Evolutionary conservation across 2,329 filamentous ascomycete species (phyloP), one percentile per base, ranked within the genome.

Genomic region (Rachicladosporium sp.): DNA sequence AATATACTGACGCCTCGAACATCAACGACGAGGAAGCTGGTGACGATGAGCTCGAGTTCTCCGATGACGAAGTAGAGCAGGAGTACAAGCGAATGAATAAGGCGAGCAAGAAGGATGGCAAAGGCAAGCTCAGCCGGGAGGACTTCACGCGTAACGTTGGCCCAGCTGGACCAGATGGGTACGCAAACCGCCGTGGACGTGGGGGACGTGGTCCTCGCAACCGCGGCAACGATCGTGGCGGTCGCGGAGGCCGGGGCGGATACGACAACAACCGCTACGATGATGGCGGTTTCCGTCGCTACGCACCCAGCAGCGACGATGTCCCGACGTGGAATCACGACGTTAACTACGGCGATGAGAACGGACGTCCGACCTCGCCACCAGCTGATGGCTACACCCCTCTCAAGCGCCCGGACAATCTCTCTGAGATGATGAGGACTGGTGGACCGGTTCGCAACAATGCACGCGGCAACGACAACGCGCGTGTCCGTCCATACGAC

Each of bases 1-100:
- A 93, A 64, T 86, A 87, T 43, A 91, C 86, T 7, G 91, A 98
- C 60, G 89, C 91, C 6, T 93, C 86, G 37, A 96, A 96, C 57
- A 72, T 94, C 40, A 82, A 94, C 60, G 91, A 96, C 50, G 91
- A 98, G 59, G 89, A 96, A 63, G 73, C 87, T 6, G 78, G 66
- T 10, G 80, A 82, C 27, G 84, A 93, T 30, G 89, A 96, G 57
- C 74, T 86, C 50, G 91, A 96, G 56, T 96, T 96, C 59, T 95
- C 89, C 0, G 91, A 98, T 50, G 91, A 98, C 53, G 91, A 98
- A 62, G 82, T 84, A 50, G 91, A 98, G 61, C 81, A 82, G 9
- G 56, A 57, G 36, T 58, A 50, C 50, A 61, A 61, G 47, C 43
- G 54, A 32, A 45, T 50, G 40, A 56, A 53, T 43, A 60, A 60